A percentile compares a stretch with the other conserved stretches of the same genome.
These are phyloP conservation scores for Fusarium sambucinum DNA, from an alignment of 2,329 filamentous ascomycete genomes.

Conservation along the genomic window DNA sequence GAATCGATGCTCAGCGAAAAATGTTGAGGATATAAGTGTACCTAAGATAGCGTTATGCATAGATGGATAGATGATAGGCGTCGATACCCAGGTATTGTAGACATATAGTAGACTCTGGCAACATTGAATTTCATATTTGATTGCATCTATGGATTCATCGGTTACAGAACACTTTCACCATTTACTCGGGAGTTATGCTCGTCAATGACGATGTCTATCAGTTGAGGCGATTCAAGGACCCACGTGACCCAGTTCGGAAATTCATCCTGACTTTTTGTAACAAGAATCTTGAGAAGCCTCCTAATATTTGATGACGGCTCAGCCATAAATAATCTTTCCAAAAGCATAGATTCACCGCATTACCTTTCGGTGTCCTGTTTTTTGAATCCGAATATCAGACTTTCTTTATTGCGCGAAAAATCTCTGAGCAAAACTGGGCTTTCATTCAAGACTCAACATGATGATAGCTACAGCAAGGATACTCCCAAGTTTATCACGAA, in stretches of 20 bases:
- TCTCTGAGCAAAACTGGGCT: neutral
- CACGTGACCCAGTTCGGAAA: slow-evolving; percentile 39
- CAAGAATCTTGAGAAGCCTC: neutral
- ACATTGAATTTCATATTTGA: neutral
- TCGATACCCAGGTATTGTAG: slow-evolving; percentile 30
- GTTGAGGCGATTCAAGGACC: slow-evolving; percentile 8
- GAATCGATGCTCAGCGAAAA: slow-evolving; percentile 67
- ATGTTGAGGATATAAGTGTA: slow-evolving; percentile 61
- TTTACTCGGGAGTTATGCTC: neutral
- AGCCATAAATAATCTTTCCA: too few species aligned
- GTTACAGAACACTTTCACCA: neutral
- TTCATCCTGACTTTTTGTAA: slow-evolving; percentile 13
- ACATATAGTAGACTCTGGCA: neutral
- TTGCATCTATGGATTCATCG: neutral
- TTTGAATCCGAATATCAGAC: neutral
- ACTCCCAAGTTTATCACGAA: slow-evolving; percentile 1
- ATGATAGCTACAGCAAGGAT: slow-evolving; percentile 22
- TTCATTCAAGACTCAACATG: neutral
- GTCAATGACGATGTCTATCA: neutral
- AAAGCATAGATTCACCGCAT: fast-evolving
- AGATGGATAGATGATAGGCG: neutral
- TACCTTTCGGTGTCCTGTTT: neutral
- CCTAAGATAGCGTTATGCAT: neutral
- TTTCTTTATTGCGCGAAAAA: neutral
- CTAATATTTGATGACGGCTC: neutral